Evolutionary conservation across 768 basidiomycete species (phyloP).

Genomic region (Podaxis rugospora): DNA sequence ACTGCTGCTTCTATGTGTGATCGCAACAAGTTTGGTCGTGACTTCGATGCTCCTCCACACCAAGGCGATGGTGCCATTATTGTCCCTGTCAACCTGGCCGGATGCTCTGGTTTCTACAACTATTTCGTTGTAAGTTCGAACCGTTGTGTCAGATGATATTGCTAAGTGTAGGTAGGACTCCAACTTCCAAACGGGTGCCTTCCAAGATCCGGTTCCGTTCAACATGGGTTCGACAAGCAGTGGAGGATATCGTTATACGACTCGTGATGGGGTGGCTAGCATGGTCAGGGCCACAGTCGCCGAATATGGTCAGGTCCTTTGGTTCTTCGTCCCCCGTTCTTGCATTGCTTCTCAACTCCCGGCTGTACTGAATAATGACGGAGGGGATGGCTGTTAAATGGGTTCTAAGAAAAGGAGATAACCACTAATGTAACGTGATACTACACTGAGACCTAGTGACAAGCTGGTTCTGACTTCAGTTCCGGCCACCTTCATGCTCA

Average conservation of each 20-base stretch:
- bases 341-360: slow-evolving; percentile 22
- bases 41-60: slow-evolving; percentile 23
- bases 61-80: slow-evolving; percentile 21
- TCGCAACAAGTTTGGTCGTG: slow-evolving; percentile 20
- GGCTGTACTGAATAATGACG: slow-evolving; percentile 19
- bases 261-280: slow-evolving; percentile 18
- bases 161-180: slow-evolving; percentile 15
- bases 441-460: background rate
- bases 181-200: slow-evolving; percentile 18
- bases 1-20: slow-evolving; percentile 17
- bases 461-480: background rate
- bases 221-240: slow-evolving; percentile 18
- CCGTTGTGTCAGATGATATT: background rate
- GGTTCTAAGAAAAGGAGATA: background rate
- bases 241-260: slow-evolving; percentile 20
- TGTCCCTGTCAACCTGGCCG: slow-evolving; percentile 18
- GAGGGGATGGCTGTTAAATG: slow-evolving; percentile 19
- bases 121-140: slow-evolving; percentile 19
- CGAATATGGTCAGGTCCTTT: slow-evolving; percentile 22
- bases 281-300: slow-evolving; percentile 23
- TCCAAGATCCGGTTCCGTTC: slow-evolving; percentile 23
- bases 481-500: background rate
- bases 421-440: background rate
- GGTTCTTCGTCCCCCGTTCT: slow-evolving; percentile 24
- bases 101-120: slow-evolving; percentile 22